These are phyloP conservation scores for Geotrichum citri-aurantii DNA, from an alignment of 1,139 yeast species.

Conservation along the genomic window DNA sequence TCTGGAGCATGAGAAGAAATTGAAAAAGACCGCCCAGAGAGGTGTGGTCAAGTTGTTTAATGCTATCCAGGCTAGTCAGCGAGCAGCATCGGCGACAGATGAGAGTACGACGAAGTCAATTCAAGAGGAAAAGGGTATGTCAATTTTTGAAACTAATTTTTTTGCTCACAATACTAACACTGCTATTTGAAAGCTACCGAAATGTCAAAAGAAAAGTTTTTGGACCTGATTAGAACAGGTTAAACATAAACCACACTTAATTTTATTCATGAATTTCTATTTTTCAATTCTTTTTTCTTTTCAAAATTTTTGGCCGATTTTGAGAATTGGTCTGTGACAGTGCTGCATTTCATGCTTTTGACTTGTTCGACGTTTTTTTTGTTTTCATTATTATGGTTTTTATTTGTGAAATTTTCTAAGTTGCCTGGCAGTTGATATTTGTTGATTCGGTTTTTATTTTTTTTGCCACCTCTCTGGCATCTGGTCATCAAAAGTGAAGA, in stretches of 20 bases:
- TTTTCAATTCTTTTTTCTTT: background rate
- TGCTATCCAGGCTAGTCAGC: constrained; percentile 81
- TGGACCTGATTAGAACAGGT: constrained; percentile 84
- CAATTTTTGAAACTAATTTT: background rate
- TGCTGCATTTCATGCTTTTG: background rate
- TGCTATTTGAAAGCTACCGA: constrained; percentile 50
- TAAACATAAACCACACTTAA: constrained; percentile 29
- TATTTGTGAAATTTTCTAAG: too few relatives aligned
- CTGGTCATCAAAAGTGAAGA: too few relatives aligned
- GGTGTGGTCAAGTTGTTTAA: constrained; percentile 92
- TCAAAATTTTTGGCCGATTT: constrained; percentile 42
- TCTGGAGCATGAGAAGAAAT: constrained; percentile 62
- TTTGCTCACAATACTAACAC: background rate
- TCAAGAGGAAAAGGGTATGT: constrained; percentile 45
- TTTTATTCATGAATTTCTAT: background rate
- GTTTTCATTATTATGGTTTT: too few relatives aligned
- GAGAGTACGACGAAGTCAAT: constrained; percentile 30
- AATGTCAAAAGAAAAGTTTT: constrained; percentile 80
- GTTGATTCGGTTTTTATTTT: too few relatives aligned
- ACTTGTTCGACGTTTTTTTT: background rate
- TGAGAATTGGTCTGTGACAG: background rate
- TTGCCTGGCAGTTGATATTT: too few relatives aligned
- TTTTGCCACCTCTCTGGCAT: too few relatives aligned
- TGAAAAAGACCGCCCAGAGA: constrained; percentile 82
- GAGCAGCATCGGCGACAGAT: constrained; percentile 38